phyloP scores from a whole-genome alignment of 169 alveolate species.

The Cryptosporidium felis region DNA sequence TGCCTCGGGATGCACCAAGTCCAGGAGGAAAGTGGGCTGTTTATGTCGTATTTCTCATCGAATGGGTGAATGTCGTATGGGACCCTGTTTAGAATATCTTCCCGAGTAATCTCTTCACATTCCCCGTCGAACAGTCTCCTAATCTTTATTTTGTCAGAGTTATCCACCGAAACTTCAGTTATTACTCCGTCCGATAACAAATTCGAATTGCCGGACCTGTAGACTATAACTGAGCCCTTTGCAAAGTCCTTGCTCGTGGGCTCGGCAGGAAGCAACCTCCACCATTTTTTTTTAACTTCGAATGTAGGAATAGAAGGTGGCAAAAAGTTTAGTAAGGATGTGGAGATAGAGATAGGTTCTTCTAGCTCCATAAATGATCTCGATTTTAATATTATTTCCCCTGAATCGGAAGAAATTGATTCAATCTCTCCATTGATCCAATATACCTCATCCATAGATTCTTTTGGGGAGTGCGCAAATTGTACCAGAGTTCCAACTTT shows the following conservation, averaged over 20 bases:
- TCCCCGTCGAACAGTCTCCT: slow-evolving; percentile 2
- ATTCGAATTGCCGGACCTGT: neutral
- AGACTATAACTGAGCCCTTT: slow-evolving; percentile 38
- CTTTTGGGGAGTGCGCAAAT: neutral
- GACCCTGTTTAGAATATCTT: neutral
- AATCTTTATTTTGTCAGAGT: neutral
- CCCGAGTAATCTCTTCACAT: neutral
- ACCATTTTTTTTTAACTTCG: slow-evolving; percentile 22
- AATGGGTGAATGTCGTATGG: slow-evolving; percentile 58
- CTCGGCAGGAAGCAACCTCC: slow-evolving; percentile 43
- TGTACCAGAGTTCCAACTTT: slow-evolving; percentile 32
- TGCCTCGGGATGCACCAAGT: slow-evolving; percentile 68
- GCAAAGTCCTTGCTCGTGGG: neutral
- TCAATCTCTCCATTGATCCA: slow-evolving; percentile 44
- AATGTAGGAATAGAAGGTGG: slow-evolving; percentile 64
- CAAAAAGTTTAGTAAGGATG: slow-evolving; percentile 13
- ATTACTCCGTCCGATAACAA: slow-evolving; percentile 32
- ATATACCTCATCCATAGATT: neutral
- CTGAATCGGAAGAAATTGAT: slow-evolving; percentile 23
- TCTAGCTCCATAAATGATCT: neutral
- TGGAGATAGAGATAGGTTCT: neutral
- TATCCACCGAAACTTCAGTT: neutral
- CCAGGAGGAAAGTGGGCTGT: slow-evolving; percentile 53
- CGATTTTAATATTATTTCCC: slow-evolving; percentile 23
- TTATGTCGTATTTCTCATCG: slow-evolving; percentile 13